Percentiles rank a stretch among this genome's conserved stretches.
Conservation (phyloP, 1,139 yeast genomes). For the Spencermartinsiella ligniputridi region DNA sequence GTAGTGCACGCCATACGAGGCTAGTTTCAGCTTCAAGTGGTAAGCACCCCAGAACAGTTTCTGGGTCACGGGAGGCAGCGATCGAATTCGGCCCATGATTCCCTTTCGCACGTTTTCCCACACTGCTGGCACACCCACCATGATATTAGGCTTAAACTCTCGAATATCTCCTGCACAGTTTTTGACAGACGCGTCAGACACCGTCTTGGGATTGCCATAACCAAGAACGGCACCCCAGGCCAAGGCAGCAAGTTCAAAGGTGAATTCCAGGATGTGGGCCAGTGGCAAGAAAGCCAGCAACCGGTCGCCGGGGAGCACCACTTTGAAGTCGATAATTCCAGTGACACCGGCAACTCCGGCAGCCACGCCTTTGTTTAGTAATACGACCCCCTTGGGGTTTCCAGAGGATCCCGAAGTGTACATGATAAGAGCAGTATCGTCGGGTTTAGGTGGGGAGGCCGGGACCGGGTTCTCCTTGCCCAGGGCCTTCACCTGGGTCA, state of each 20-base stretch:
- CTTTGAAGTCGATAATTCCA: slow-evolving; percentile 52
- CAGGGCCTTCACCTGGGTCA: slow-evolving; percentile 58
- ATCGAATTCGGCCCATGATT: slow-evolving; percentile 66
- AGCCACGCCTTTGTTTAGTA: slow-evolving; percentile 70
- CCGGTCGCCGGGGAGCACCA: slow-evolving; percentile 55
- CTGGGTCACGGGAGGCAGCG: slow-evolving; percentile 64
- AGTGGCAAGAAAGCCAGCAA: slow-evolving; percentile 87
- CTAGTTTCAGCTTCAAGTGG: slow-evolving; percentile 61
- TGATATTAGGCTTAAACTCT: slow-evolving; percentile 83
- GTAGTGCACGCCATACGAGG: slow-evolving; percentile 68
- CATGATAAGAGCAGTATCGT: slow-evolving; percentile 89
- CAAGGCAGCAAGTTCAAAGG: slow-evolving; percentile 71
- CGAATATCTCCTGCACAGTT: slow-evolving; percentile 86
- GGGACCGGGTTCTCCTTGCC: slow-evolving; percentile 51
- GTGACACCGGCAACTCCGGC: slow-evolving; percentile 85
- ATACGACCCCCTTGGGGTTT: slow-evolving; percentile 93
- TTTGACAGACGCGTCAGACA: slow-evolving; percentile 74
- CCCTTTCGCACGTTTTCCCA: slow-evolving; percentile 98
- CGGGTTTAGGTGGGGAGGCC: slow-evolving; percentile 55
- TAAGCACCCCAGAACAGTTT: slow-evolving; percentile 88
- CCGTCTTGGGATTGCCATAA: slow-evolving; percentile 88
- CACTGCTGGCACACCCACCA: slow-evolving; percentile 99
- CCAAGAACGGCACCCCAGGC: slow-evolving; percentile 93
- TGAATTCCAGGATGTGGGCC: slow-evolving; percentile 93
- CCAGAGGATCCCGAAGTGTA: slow-evolving; percentile 99